Percentiles rank a stretch among this genome's conserved stretches.
Conservation (phyloP, 768 basidiomycete genomes). For the Russula griseocarnosa region DNA sequence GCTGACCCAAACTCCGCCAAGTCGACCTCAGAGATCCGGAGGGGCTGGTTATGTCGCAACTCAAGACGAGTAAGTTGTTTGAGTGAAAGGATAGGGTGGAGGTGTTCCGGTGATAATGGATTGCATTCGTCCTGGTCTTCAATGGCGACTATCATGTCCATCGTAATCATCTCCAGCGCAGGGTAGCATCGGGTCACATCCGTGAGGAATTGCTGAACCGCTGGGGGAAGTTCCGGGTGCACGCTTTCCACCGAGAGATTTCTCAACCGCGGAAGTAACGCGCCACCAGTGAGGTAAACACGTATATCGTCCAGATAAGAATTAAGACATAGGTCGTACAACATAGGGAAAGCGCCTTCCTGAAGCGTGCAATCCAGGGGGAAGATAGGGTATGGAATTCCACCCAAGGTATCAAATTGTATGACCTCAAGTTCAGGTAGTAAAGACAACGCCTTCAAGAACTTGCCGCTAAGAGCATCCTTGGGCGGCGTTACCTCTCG, state of each 20-base stretch:
- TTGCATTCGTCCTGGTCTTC: conserved; percentile 13
- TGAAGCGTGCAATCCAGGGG: conserved; percentile 4
- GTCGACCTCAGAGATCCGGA: conserved; percentile 24
- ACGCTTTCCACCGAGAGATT: conserved; percentile 21
- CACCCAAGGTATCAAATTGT: conserved; percentile 19
- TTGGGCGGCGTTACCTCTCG: conserved; percentile 20
- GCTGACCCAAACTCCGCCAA: conserved; percentile 22
- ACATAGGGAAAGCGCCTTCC: conserved; percentile 22
- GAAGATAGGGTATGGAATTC: neutral
- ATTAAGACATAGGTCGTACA: conserved; percentile 25
- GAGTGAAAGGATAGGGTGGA: conserved; percentile 26
- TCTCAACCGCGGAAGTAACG: conserved; percentile 19
- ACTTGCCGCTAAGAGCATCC: conserved; percentile 2
- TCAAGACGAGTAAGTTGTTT: conserved; percentile 23
- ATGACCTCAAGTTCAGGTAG: conserved; percentile 23
- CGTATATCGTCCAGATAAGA: conserved; percentile 24
- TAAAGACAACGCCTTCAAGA: conserved; percentile 17
- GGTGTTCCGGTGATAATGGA: conserved; percentile 12
- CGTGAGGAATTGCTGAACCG: conserved; percentile 19
- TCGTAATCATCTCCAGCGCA: conserved; percentile 9
- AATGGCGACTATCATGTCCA: conserved; percentile 23
- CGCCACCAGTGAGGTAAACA: conserved; percentile 22
- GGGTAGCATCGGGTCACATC: conserved; percentile 24
- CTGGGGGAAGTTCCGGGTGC: conserved; percentile 5
- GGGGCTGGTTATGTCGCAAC: conserved; percentile 27